Conservation (phyloP, 768 basidiomycete genomes). For the Boletus subparvulus region DNA sequence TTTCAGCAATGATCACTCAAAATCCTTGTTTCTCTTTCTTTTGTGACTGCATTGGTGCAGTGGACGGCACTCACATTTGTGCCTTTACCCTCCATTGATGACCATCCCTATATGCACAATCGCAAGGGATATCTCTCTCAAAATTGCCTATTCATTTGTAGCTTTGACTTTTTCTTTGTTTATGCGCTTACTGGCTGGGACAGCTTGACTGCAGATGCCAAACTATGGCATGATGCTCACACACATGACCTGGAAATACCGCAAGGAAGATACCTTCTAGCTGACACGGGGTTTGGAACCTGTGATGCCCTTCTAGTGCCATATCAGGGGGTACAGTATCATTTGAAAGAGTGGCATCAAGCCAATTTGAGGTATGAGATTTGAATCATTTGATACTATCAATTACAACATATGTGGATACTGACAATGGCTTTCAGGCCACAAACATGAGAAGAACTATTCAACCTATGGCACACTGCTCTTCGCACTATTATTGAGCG, state of each 20-base stretch:
- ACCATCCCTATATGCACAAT: constrained; percentile 3
- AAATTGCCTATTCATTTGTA: constrained; percentile 37
- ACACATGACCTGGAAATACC: background rate
- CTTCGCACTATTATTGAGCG: no score
- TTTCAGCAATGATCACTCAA: no score
- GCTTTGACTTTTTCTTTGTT: constrained; percentile 35
- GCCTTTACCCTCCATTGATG: background rate
- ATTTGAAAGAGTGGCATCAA: background rate
- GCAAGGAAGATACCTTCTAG: background rate
- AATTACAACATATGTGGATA: no score
- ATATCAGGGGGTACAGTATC: background rate
- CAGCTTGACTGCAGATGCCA: constrained; percentile 37
- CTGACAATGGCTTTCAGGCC: no score
- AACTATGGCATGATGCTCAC: background rate
- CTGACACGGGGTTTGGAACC: background rate
- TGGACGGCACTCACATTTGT: background rate
- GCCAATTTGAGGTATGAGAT: background rate
- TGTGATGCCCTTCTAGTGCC: background rate
- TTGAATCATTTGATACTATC: no score
- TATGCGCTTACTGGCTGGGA: constrained; percentile 44
- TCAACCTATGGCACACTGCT: no score
- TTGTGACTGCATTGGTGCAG: background rate
- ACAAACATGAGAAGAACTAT: no score
- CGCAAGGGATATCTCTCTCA: constrained; percentile 32
- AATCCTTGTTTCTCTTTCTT: background rate